These are phyloP conservation scores for Wickerhamiella parazyma DNA, from an alignment of 805 yeast species.

Conservation along the genomic window DNA sequence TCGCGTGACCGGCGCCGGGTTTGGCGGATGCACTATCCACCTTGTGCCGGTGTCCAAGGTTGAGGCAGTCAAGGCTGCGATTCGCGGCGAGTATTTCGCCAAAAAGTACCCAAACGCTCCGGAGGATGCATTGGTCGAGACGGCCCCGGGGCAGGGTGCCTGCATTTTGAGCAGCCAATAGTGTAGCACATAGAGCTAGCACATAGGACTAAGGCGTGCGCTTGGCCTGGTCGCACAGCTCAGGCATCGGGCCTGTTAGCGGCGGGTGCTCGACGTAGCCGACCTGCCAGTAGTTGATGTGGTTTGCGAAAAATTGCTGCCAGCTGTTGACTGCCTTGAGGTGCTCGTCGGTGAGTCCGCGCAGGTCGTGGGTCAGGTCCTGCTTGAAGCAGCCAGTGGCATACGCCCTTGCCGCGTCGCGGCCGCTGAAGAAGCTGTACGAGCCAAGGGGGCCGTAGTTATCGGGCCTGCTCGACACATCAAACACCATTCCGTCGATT, in stretches of 20 bases:
- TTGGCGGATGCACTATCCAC: constrained; percentile 65
- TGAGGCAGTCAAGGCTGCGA: constrained; percentile 29
- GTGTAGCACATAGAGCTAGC: not conserved
- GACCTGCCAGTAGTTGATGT: constrained; percentile 45
- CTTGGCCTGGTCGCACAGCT: constrained; percentile 29
- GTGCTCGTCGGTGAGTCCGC: constrained; percentile 42
- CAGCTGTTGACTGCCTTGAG: constrained; percentile 34
- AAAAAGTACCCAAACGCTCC: constrained; percentile 37
- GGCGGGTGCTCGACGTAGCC: constrained; percentile 40
- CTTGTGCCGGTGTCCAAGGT: constrained; percentile 36
- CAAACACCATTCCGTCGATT: constrained; percentile 48
- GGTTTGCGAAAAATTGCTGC: constrained; percentile 37
- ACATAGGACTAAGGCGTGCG: not conserved
- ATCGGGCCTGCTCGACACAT: constrained; percentile 38
- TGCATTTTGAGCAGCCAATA: constrained; percentile 14
- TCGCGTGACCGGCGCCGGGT: constrained; percentile 69
- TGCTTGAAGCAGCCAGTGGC: constrained; percentile 56
- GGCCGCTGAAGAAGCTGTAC: constrained; percentile 46
- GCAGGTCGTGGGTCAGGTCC: constrained; percentile 51
- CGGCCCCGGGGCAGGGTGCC: constrained; percentile 17
- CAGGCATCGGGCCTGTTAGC: constrained; percentile 37
- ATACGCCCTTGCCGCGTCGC: constrained; percentile 55
- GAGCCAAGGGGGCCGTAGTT: constrained; percentile 49
- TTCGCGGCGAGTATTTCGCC: constrained; percentile 39
- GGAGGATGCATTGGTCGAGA: constrained; percentile 20